Base-by-base conservation (phyloP, 106 monocot species). In the Chionographis japonica region DNA sequence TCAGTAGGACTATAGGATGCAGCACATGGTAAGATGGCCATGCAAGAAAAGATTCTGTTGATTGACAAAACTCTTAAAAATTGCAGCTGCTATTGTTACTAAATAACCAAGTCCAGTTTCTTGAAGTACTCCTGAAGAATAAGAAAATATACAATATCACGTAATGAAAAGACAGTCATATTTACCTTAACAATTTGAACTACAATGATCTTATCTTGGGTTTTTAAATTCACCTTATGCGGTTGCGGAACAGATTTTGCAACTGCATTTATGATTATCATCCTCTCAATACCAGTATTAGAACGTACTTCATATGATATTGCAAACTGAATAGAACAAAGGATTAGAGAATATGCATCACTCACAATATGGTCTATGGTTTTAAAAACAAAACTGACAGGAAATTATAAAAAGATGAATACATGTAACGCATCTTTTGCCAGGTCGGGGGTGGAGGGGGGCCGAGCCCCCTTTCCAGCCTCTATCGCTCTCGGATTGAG, bases 221-320 rank as follows among this genome's bases (percentile, higher is more conserved):
- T 92, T 8, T 54, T 85, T 14, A 92, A 86, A 72, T 97, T 92
- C 54, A 97, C 97, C 72, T 92, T 92, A 70, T 92, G 92, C 12
- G 86, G 87, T 61, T 80, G 68, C 61, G 97, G 92, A 61, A 97
- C 86, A 69, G 78, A 83, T 72, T 92, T 92, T 63, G 92, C 97
- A 60, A 97, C 87, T 27, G 87, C 80, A 85, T 89, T 79, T 78
- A 97, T 97, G 35, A 97, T 89, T 56, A 66, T 52, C 92, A 89
- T 97, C 73, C 97, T 89, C 18, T 97, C 97, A 50, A 97, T 70
- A 52, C 95, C 92, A 56, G 92, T 86, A 68, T 92, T 97, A 15
- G 95, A 72, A 46, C 92, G 91, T 64, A 92, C 86, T 78, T 87
- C 95, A 79, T 83, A 97, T 37, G 87, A 65, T 52, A 97, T 92